Conservation (phyloP, 2,329 filamentous ascomycete genomes). For the Fusarium veterinarium region DNA sequence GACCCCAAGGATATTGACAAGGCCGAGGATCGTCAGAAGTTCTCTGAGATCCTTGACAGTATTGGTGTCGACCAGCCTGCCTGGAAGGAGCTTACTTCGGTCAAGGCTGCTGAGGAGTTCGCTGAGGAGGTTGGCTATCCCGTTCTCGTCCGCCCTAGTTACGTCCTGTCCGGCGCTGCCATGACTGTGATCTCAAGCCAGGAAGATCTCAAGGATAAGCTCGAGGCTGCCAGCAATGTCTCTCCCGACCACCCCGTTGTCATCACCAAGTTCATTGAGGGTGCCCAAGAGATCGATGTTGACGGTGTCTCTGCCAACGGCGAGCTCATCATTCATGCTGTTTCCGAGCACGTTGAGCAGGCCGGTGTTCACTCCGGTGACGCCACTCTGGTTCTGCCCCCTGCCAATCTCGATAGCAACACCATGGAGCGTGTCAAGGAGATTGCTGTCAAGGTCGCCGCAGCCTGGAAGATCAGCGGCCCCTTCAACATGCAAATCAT, state of each 20-base stretch:
- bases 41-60: conserved; percentile 95
- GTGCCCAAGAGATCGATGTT: conserved; percentile 94
- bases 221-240: conserved; percentile 88
- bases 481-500: conserved; percentile 99
- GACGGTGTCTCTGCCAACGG: conserved; percentile 91
- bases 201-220: conserved; percentile 93
- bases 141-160: conserved; percentile 92
- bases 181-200: conserved; percentile 96
- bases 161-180: conserved; percentile 95
- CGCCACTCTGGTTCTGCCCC: conserved; percentile 92
- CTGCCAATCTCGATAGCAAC: conserved; percentile 78
- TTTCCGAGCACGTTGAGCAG: conserved; percentile 96
- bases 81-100: conserved; percentile 96
- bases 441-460: conserved; percentile 94
- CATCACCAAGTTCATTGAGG: conserved; percentile 98
- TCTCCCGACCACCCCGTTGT: conserved; percentile 98
- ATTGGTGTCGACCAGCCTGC: conserved; percentile 97
- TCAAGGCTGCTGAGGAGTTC: conserved; percentile 87
- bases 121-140: conserved; percentile 89
- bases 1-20: conserved; percentile 96
- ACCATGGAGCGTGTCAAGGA: conserved; percentile 92
- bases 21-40: conserved; percentile 98
- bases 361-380: conserved; percentile 98
- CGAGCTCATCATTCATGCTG: conserved; percentile 88
- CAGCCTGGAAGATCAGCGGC: conserved; percentile 96